These are phyloP conservation scores for Cordia subcordata DNA, from an alignment of 257 asterid genomes.

Conservation along the genomic window DNA sequence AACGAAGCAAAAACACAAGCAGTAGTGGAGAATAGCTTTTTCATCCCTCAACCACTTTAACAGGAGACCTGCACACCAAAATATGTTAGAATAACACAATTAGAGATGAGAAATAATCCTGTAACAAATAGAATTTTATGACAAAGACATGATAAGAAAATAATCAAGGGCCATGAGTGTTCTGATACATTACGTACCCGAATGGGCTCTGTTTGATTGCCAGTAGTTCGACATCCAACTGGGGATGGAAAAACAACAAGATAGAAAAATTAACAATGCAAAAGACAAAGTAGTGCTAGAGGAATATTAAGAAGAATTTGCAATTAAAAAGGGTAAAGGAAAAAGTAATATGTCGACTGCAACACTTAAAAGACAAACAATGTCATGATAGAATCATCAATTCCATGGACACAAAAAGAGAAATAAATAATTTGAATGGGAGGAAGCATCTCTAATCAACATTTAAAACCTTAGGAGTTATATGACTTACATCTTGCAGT, in stretches of 20 bases:
- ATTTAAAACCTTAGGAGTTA: too few species aligned
- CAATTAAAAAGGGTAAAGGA: too few species aligned
- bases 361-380: too few species aligned
- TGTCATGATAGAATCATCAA: too few species aligned
- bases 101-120: slow-evolving; percentile 2
- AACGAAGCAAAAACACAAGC: slow-evolving; percentile 13
- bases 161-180: not conserved
- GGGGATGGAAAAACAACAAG: slow-evolving; percentile 17
- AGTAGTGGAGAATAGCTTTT: slow-evolving; percentile 1
- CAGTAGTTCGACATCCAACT: slow-evolving; percentile 82
- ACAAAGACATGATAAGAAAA: not conserved
- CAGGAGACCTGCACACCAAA: slow-evolving; percentile 66
- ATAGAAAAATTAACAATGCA: not conserved
- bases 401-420: too few species aligned
- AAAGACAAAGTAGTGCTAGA: not conserved
- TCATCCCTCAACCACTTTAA: slow-evolving; percentile 83
- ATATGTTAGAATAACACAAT: not conserved
- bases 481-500: too few species aligned
- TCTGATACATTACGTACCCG: slow-evolving; percentile 48
- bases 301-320: not conserved
- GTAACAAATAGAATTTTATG: not conserved
- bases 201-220: slow-evolving; percentile 87
- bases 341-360: too few species aligned
- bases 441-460: too few species aligned
- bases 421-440: too few species aligned